A percentile compares a stretch with the other conserved stretches of the same genome.
phyloP scores from a whole-genome alignment of 2,329 filamentous ascomycete species.

The Colletotrichum sp. region DNA sequence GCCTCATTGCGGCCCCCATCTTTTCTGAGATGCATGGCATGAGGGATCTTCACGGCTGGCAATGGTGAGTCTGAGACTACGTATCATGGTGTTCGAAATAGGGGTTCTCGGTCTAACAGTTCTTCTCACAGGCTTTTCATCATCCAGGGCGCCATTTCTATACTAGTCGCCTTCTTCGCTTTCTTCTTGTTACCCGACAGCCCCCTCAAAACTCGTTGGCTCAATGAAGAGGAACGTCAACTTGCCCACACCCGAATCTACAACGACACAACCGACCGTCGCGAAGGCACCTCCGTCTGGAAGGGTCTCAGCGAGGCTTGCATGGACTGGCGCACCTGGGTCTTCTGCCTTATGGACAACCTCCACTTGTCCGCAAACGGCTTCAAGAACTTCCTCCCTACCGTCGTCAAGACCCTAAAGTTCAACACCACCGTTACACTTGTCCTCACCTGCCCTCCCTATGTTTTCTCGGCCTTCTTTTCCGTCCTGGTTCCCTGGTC shows the following conservation, averaged over 20 bases:
- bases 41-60: slow-evolving; percentile 42
- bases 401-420: slow-evolving; percentile 46
- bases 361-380: slow-evolving; percentile 54
- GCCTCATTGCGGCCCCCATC: slow-evolving; percentile 48
- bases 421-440: slow-evolving; percentile 50
- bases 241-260: slow-evolving; percentile 40
- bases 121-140: slow-evolving; percentile 38
- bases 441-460: slow-evolving; percentile 52
- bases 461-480: slow-evolving; percentile 42
- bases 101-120: no score
- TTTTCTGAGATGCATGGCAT: slow-evolving; percentile 45
- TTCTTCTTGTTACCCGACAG: slow-evolving; percentile 44
- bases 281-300: slow-evolving; percentile 42
- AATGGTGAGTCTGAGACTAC: slow-evolving; percentile 36
- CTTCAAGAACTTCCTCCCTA: slow-evolving; percentile 41
- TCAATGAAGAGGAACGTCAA: slow-evolving; percentile 44
- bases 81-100: no score
- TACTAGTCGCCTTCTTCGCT: slow-evolving; percentile 36
- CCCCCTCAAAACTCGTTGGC: slow-evolving; percentile 40
- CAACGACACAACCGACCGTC: slow-evolving; percentile 34
- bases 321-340: slow-evolving; percentile 51
- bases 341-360: slow-evolving; percentile 57
- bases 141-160: slow-evolving; percentile 42
- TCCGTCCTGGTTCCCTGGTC: slow-evolving; percentile 43
- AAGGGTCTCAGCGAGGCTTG: slow-evolving; percentile 48